A percentile compares a stretch with the other conserved stretches of the same genome.
Conservation (phyloP, 2,329 filamentous ascomycete genomes). For the Exophiala sideris region DNA sequence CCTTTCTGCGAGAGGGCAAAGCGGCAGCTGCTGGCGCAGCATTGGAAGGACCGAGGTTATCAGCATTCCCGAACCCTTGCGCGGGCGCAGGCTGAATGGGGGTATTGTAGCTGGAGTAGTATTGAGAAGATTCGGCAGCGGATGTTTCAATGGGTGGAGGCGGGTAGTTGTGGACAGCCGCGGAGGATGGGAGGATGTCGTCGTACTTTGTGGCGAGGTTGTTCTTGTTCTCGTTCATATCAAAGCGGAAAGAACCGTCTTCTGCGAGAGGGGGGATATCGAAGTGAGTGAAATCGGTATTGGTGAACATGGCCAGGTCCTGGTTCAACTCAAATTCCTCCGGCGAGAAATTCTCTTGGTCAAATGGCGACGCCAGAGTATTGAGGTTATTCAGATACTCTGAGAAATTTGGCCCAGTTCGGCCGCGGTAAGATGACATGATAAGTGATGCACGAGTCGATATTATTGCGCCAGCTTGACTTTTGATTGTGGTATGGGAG, state of each 20-base stretch:
- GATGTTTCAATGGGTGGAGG: constrained; percentile 20
- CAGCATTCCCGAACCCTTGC: constrained; percentile 15
- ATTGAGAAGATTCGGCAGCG: constrained; percentile 17
- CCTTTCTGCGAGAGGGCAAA: constrained; percentile 9
- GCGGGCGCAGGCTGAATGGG: constrained; percentile 29
- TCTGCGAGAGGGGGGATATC: constrained; percentile 46
- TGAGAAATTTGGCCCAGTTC: constrained; percentile 79
- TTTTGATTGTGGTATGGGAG: neutral
- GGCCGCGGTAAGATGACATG: constrained; percentile 73
- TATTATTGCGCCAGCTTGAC: neutral
- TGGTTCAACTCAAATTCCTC: constrained; percentile 65
- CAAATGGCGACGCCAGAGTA: constrained; percentile 61
- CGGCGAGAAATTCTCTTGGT: constrained; percentile 56
- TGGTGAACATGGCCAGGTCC: constrained; percentile 75
- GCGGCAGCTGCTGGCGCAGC: neutral
- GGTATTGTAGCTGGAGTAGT: constrained; percentile 26
- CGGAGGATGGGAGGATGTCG: constrained; percentile 23
- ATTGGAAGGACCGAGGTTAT: constrained; percentile 9
- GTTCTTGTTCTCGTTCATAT: constrained; percentile 22
- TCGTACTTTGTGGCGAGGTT: constrained; percentile 27
- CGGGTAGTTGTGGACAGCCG: constrained; percentile 14
- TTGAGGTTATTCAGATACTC: constrained; percentile 87
- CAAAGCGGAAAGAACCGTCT: constrained; percentile 27
- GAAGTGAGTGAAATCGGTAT: constrained; percentile 77
- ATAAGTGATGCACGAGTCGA: neutral